phyloP scores from a whole-genome alignment of 768 basidiomycete genomes.

The Mycena sanguinolenta region DNA sequence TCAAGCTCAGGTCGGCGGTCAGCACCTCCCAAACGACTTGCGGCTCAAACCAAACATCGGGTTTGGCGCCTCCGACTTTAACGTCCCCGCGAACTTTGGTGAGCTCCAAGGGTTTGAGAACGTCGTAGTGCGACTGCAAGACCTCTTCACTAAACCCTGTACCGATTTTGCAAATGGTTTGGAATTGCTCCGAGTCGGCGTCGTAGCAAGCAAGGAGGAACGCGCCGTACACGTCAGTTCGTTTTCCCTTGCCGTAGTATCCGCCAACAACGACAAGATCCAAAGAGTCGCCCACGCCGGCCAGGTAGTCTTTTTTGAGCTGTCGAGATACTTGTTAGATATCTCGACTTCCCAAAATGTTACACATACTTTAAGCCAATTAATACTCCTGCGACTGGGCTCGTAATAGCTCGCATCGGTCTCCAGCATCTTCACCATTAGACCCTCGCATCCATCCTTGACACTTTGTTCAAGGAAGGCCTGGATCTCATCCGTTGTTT shows the following conservation, averaged over 20 bases:
- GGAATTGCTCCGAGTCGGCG: conserved; percentile 91
- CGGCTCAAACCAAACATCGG: conserved; percentile 98
- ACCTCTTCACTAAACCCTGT: conserved; percentile 97
- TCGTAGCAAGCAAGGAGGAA: conserved; percentile 99
- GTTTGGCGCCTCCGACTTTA: conserved; percentile 93
- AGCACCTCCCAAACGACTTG: conserved; percentile 98
- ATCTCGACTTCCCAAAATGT: background rate
- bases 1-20: conserved; percentile 95
- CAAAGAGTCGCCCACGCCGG: conserved; percentile 96
- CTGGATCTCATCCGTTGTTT: conserved; percentile 94
- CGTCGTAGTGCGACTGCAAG: conserved; percentile 83
- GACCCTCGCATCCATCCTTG: conserved; percentile 97
- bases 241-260: conserved; percentile 98
- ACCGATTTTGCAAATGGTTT: conserved; percentile 99
- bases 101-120: conserved; percentile 83
- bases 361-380: conserved; percentile 92
- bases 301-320: conserved; percentile 99
- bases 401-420: conserved; percentile 94
- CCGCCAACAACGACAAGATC: conserved; percentile 98
- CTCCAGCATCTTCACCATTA: conserved; percentile 99
- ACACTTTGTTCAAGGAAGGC: conserved; percentile 95
- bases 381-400: conserved; percentile 94
- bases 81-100: conserved; percentile 83
- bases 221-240: conserved; percentile 97
- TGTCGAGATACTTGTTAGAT: conserved; percentile 47